Evolutionary conservation across 2,329 filamentous ascomycete species (phyloP), one percentile per base, ranked within the genome.

Genomic region (Colletotrichum lupini): DNA sequence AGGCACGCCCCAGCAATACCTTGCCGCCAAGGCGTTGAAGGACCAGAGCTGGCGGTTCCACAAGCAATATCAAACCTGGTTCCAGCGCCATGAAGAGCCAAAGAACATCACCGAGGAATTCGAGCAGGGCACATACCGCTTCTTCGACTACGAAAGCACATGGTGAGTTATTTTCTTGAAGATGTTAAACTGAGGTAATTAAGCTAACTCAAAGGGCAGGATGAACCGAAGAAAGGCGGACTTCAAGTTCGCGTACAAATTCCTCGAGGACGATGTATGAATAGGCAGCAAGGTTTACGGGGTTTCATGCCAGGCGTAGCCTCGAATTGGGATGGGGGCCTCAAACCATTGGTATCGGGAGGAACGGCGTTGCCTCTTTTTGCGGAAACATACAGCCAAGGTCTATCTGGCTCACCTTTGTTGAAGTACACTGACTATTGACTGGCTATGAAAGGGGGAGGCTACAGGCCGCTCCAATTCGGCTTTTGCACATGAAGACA

Each of bases 41-140:
- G 94, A 96, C 77, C 97, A 99, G 83, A 98, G 95, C 83, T 99
- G 97, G 97, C 91, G 97, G 69, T 99, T 99, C 82, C 97, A 99
- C 85, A 99, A 99, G 87, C 97, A 98, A 83, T 99, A 99, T 81
- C 97, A 98, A 83, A 99, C 97, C 1, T 99, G 97, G 97, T 99
- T 99, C 80, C 97, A 99, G 83, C 90, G 97, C 64, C 97, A 99
- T 77, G 97, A 99, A 81, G 97, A 99, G 86, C 97, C 97, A 22
- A 99, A 99, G 87, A 95, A 92, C 78, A 99, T 99, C 80, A 98
- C 97, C 0, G 97, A 99, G 83, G 97, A 99, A 84, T 98, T 95
- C 81, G 97, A 99, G 85, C 97, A 99, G 84, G 97, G 97, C 75
- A 99, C 97, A 28, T 99, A 99, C 86, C 92, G 97, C 63, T 99